A percentile compares a stretch with the other conserved stretches of the same genome.
Conservation (phyloP, 2,329 filamentous ascomycete genomes). For the Furcasterigmium furcatum region DNA sequence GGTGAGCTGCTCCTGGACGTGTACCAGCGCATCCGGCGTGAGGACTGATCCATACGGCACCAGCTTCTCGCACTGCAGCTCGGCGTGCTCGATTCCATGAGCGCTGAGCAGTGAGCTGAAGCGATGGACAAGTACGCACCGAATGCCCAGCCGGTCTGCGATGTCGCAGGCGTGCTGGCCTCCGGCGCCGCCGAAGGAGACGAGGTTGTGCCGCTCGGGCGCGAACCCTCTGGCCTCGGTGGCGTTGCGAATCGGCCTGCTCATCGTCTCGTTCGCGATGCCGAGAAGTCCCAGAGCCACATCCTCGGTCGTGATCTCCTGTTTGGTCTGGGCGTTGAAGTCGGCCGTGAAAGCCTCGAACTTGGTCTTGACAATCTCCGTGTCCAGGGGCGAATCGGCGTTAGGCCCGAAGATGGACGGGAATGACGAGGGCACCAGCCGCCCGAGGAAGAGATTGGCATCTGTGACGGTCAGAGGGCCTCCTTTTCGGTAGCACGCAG, state of each 20-base stretch:
- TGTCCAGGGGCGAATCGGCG: constrained; percentile 52
- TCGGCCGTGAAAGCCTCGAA: constrained; percentile 36
- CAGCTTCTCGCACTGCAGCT: constrained; percentile 31
- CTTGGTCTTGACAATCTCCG: constrained; percentile 30
- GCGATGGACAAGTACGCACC: constrained; percentile 36
- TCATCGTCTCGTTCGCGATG: constrained; percentile 75
- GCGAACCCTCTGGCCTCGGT: constrained; percentile 56
- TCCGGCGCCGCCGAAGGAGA: constrained; percentile 66
- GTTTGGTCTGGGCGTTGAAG: constrained; percentile 32
- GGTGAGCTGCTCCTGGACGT: constrained; percentile 17
- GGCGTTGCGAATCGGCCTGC: constrained; percentile 68
- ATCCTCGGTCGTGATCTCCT: constrained; percentile 26
- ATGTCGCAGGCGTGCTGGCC: constrained; percentile 54
- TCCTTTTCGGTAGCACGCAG: constrained; percentile 68
- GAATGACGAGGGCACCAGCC: constrained; percentile 59
- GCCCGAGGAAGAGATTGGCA: constrained; percentile 66
- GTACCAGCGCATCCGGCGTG: constrained; percentile 2
- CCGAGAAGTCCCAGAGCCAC: constrained; percentile 69
- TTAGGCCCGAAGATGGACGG: constrained; percentile 69
- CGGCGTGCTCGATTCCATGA: constrained; percentile 37
- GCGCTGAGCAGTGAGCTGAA: constrained; percentile 37
- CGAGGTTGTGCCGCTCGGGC: constrained; percentile 25
- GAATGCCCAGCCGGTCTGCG: constrained; percentile 34
- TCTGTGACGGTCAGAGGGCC: constrained; percentile 71
- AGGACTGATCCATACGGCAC: constrained; percentile 24